A percentile compares a stretch with the other conserved stretches of the same genome.
Evolutionary conservation across 1,284 basidiomycete genomes (phyloP).

Genomic region (Megacollybia platyphylla): DNA sequence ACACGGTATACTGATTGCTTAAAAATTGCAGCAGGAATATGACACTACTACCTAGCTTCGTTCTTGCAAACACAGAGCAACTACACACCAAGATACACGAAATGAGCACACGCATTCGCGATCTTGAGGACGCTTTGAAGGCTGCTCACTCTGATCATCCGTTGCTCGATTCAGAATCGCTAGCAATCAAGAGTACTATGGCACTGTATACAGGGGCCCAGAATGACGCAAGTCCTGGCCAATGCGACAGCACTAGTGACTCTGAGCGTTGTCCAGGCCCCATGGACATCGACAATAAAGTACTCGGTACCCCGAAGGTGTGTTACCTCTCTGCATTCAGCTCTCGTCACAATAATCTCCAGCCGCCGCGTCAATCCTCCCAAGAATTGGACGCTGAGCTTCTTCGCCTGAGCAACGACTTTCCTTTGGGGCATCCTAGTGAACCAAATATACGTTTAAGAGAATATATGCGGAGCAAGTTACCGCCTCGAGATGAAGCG

Average conservation of each 20-base stretch:
- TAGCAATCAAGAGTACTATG: slow-evolving; percentile 52
- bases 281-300: too few relatives aligned
- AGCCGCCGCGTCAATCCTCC: slow-evolving; percentile 2
- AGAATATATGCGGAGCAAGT: slow-evolving; percentile 21
- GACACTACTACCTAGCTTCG: slow-evolving; percentile 28
- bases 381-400: slow-evolving; percentile 22
- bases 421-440: slow-evolving; percentile 22
- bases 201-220: slow-evolving; percentile 40
- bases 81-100: slow-evolving; percentile 60
- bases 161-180: slow-evolving; percentile 41
- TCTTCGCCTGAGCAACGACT: slow-evolving; percentile 22
- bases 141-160: slow-evolving; percentile 29
- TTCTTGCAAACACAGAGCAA: slow-evolving; percentile 63
- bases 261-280: too few relatives aligned
- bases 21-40: too few relatives aligned
- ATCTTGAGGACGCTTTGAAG: slow-evolving; percentile 52
- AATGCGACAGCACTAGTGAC: too few relatives aligned
- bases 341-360: background rate
- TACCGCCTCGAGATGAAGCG: slow-evolving; percentile 23
- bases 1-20: slow-evolving; percentile 28
- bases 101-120: slow-evolving; percentile 53
- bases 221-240: slow-evolving; percentile 3
- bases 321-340: too few relatives aligned
- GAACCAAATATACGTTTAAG: slow-evolving; percentile 23
- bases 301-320: too few relatives aligned